Conservation (phyloP, 257 asterid species). For the Primulina tabacum region DNA sequence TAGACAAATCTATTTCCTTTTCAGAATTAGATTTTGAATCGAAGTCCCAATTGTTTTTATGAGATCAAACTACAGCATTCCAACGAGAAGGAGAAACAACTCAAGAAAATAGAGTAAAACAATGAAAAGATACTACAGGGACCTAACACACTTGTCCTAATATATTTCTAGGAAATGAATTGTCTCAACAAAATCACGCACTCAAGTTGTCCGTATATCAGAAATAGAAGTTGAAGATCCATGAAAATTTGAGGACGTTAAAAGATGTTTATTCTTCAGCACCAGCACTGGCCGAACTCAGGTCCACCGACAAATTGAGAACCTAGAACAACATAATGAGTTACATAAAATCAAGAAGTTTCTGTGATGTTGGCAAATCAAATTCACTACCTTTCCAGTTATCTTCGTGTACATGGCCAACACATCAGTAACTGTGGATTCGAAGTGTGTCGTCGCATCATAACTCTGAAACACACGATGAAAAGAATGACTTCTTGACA, state of each 20-base stretch:
- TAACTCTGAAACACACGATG: constrained; percentile 43
- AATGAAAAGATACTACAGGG: neutral
- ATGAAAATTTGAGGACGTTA: neutral
- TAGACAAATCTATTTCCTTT: too few species aligned
- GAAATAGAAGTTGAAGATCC: neutral
- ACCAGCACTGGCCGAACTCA: constrained; percentile 59
- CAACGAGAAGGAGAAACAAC: neutral
- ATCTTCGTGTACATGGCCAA: constrained; percentile 50
- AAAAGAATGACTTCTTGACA: neutral
- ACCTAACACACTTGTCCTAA: neutral
- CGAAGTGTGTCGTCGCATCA: constrained; percentile 64
- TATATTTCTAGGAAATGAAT: neutral
- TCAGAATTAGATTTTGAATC: too few species aligned
- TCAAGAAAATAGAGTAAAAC: neutral
- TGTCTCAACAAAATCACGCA: neutral
- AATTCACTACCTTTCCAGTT: constrained; percentile 50
- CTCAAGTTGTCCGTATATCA: neutral
- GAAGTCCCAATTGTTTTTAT: too few species aligned
- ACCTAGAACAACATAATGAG: constrained; percentile 24
- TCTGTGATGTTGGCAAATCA: neutral
- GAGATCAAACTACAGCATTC: neutral
- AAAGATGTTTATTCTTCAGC: constrained; percentile 34
- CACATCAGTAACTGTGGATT: constrained; percentile 58
- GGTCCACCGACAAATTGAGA: constrained; percentile 53
- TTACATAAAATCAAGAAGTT: neutral